Evolutionary conservation across 352 stramenopile genomes (phyloP).

Genomic region (Phytopythium oedochilum): DNA sequence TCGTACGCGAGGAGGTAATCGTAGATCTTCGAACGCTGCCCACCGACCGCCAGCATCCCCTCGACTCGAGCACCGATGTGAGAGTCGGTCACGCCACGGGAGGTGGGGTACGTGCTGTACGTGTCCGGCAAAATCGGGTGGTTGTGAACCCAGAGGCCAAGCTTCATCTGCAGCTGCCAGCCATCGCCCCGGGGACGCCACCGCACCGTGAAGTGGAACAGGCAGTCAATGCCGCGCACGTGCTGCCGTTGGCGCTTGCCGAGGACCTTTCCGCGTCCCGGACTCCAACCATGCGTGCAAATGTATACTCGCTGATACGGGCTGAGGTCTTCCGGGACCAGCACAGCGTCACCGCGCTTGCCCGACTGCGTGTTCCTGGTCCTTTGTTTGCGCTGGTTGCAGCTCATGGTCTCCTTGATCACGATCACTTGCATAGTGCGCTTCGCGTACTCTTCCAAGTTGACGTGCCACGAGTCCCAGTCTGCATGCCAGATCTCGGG

Average conservation of each 20-base stretch:
- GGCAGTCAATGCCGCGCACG: slow-evolving; percentile 5
- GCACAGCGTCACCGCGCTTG: background rate
- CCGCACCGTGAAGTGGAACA: slow-evolving; percentile 9
- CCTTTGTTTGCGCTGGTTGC: slow-evolving; percentile 3
- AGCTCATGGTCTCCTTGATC: slow-evolving; percentile 7
- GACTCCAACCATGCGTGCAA: slow-evolving; percentile 9
- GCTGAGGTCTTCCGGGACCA: slow-evolving; percentile 1
- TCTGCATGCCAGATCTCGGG: background rate
- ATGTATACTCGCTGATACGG: slow-evolving; percentile 9
- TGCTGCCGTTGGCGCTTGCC: slow-evolving; percentile 6
- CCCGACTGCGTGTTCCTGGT: slow-evolving; percentile 2
- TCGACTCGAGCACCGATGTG: background rate
- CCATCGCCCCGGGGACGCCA: background rate
- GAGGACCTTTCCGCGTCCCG: background rate
- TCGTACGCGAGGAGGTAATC: slow-evolving; percentile 13
- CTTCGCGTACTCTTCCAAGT: background rate
- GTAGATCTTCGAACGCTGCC: slow-evolving; percentile 6
- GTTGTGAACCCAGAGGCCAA: slow-evolving; percentile 9
- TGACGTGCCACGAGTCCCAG: background rate
- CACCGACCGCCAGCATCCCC: slow-evolving; percentile 10
- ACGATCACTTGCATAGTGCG: slow-evolving; percentile 2
- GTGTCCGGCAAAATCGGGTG: background rate
- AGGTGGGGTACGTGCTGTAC: background rate
- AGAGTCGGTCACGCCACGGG: background rate
- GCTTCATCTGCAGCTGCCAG: slow-evolving; percentile 7